Evolutionary conservation across 2,329 filamentous ascomycete genomes (phyloP).

Genomic region (Xylariaceae sp.): DNA sequence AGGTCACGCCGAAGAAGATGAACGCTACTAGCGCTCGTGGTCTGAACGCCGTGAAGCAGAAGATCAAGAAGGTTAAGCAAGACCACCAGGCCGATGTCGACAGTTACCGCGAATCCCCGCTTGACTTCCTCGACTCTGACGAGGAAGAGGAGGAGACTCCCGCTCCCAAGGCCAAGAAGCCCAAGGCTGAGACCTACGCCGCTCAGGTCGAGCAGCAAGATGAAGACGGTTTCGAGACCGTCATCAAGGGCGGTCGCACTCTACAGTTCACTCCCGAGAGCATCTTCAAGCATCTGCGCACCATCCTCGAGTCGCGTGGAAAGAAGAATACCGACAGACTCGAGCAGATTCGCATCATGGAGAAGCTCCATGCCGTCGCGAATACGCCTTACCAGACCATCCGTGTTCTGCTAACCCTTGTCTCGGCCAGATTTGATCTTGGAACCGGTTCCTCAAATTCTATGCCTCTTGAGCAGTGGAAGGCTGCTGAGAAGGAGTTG

Average conservation of each 20-base stretch:
- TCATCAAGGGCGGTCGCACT: slow-evolving; percentile 83
- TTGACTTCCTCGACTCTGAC: slow-evolving; percentile 44
- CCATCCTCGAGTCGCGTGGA: slow-evolving; percentile 90
- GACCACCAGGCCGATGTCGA: slow-evolving; percentile 86
- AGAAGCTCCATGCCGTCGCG: slow-evolving; percentile 87
- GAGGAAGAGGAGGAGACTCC: slow-evolving; percentile 66
- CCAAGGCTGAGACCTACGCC: slow-evolving; percentile 47
- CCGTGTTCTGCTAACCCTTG: slow-evolving; percentile 81
- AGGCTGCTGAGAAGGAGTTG: slow-evolving; percentile 84
- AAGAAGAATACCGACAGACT: slow-evolving; percentile 97
- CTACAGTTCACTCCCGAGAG: slow-evolving; percentile 93
- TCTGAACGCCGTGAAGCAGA: slow-evolving; percentile 94
- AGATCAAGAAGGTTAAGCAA: slow-evolving; percentile 98
- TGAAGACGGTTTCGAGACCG: slow-evolving; percentile 82
- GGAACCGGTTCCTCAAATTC: slow-evolving; percentile 69
- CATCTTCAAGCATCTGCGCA: slow-evolving; percentile 92
- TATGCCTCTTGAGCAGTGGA: slow-evolving; percentile 97
- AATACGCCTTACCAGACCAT: slow-evolving; percentile 90
- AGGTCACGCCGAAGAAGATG: slow-evolving; percentile 97
- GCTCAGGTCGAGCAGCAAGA: slow-evolving; percentile 54
- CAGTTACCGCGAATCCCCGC: slow-evolving; percentile 66
- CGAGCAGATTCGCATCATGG: slow-evolving; percentile 96
- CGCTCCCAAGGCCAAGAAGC: slow-evolving; percentile 48
- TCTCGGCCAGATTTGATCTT: slow-evolving; percentile 92
- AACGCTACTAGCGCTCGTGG: slow-evolving; percentile 92